Base-by-base conservation (phyloP, 139 green algal species). In the Pedinophyceae sp. region DNA sequence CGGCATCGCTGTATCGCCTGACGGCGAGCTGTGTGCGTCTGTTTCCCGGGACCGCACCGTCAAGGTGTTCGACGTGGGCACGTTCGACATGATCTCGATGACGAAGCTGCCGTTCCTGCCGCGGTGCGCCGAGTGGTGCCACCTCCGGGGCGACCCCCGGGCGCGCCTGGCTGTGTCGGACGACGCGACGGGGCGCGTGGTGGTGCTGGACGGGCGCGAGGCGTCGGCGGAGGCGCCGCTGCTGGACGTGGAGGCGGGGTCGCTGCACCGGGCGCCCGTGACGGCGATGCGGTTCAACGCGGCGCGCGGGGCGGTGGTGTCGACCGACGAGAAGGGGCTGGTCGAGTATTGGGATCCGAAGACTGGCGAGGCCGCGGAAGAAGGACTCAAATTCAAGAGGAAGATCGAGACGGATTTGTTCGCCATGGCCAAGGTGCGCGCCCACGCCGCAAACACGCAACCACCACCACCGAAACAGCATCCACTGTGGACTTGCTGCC, bases 31-130 rank as follows among this genome's bases (percentile, higher is more conserved):
- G 40, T 79, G 69, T 34, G 72, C 69, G 23, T 91, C 77, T 38
- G 59, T 86, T 2, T 76, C 67, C 0, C 54, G 64, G 0, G 84
- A 91, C 64, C 72, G 68, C 40, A 74, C 77, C 4, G 73, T 77
- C 30, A 94, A 93, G 74, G 68, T 98, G 26, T 98, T 86, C 70
- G 91, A 98, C 61, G 81, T 98, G 16, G 60, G 83, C 19, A 91
- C 67, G 50, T 96, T 94, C 52, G 91, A 98, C 79, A 93, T 98
- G 81, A 92, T 94, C 30, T 69, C 82, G 15, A 97, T 98, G 88
- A 61, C 96, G 38, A 61, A 71, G 27, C 70, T 95, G 48, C 43
- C 59, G 24, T 97, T 79, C 64, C 66, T 75, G 25, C 87, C 89
- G 4, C 70, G 70, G 1, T 79, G 60, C n/a, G 82, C 75, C 10